Evolutionary conservation across 2,329 filamentous ascomycete species (phyloP).

Genomic region (Lasiodiplodia sp.): DNA sequence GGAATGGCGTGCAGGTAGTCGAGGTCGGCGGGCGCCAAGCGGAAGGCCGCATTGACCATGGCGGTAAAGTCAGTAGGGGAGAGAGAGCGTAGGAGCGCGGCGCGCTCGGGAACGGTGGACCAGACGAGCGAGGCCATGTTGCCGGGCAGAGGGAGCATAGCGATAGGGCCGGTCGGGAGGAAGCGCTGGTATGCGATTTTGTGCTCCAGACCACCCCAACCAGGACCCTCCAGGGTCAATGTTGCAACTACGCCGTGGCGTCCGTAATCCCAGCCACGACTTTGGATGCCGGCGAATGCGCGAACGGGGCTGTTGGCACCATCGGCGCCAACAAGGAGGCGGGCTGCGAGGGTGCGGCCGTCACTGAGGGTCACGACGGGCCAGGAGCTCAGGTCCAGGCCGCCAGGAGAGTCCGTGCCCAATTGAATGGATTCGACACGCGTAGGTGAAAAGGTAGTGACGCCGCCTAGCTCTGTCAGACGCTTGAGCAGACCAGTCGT

Average conservation of each 20-base stretch:
- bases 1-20: slow-evolving; percentile 77
- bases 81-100: slow-evolving; percentile 79
- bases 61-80: slow-evolving; percentile 76
- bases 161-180: slow-evolving; percentile 88
- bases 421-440: slow-evolving; percentile 81
- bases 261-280: slow-evolving; percentile 91
- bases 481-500: slow-evolving; percentile 78
- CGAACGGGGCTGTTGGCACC: slow-evolving; percentile 94
- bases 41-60: slow-evolving; percentile 93
- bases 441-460: slow-evolving; percentile 77
- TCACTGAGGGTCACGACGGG: slow-evolving; percentile 79
- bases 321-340: slow-evolving; percentile 90
- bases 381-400: slow-evolving; percentile 83
- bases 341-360: slow-evolving; percentile 74
- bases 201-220: slow-evolving; percentile 48
- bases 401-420: slow-evolving; percentile 69
- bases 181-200: slow-evolving; percentile 95
- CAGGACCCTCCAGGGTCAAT: slow-evolving; percentile 69
- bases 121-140: slow-evolving; percentile 87
- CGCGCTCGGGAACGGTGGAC: slow-evolving; percentile 86
- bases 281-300: slow-evolving; percentile 84
- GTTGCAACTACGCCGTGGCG: slow-evolving; percentile 92
- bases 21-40: slow-evolving; percentile 79
- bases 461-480: slow-evolving; percentile 70
- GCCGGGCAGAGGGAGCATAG: slow-evolving; percentile 87